phyloP scores from a whole-genome alignment of 768 basidiomycete genomes.

The Xerocomus brunneocitrinus region DNA sequence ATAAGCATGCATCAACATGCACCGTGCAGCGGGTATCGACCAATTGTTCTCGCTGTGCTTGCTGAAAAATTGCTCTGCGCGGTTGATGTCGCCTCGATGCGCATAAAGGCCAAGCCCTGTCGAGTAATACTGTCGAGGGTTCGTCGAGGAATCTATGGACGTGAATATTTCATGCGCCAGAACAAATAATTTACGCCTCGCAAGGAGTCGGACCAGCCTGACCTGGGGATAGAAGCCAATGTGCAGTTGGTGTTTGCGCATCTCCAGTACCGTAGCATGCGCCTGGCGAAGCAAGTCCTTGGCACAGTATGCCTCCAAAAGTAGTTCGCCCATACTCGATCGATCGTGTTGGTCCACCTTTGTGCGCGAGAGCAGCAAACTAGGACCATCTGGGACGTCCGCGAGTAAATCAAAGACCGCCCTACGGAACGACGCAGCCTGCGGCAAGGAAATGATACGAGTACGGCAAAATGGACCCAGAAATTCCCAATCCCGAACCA shows the following conservation, averaged over 20 bases:
- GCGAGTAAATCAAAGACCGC: conserved; percentile 25
- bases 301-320: conserved; percentile 39
- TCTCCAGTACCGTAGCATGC: conserved; percentile 36
- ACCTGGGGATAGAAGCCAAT: conserved; percentile 30
- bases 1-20: conserved; percentile 53
- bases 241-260: conserved; percentile 35
- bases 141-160: conserved; percentile 22
- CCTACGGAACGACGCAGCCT: conserved; percentile 26
- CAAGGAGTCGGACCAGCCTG: conserved; percentile 41
- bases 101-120: conserved; percentile 52
- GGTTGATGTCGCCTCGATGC: conserved; percentile 44
- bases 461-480: conserved; percentile 23
- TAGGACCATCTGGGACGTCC: conserved; percentile 31
- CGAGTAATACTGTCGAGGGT: conserved; percentile 26
- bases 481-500: conserved; percentile 37
- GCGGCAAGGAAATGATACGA: conserved; percentile 3
- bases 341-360: conserved; percentile 27
- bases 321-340: conserved; percentile 33
- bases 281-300: conserved; percentile 34
- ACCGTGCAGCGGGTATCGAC: conserved; percentile 29
- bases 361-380: conserved; percentile 18
- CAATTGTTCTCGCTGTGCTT: conserved; percentile 29
- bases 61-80: conserved; percentile 42
- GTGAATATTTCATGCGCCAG: conserved; percentile 44
- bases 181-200: conserved; percentile 34